A percentile compares a stretch with the other conserved stretches of the same genome.
Conservation (phyloP, 257 asterid genomes). For the Solanum appendiculatum region DNA sequence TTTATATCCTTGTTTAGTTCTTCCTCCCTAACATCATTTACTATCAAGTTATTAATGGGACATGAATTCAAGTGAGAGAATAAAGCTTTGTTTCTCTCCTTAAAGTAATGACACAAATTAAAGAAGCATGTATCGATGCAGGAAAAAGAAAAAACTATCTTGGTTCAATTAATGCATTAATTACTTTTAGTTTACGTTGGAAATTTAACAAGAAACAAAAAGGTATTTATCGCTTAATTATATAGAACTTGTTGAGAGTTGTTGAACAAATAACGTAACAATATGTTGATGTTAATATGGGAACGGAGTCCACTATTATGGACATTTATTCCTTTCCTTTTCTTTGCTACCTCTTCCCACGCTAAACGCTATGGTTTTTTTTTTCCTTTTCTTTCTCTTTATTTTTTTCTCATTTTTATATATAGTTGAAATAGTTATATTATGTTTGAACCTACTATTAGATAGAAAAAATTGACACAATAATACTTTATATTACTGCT, state of each 20-base stretch:
- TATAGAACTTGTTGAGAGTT: neutral
- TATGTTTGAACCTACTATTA: neutral
- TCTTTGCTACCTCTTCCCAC: neutral
- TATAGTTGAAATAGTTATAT: neutral
- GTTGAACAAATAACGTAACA: neutral
- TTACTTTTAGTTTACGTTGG: neutral
- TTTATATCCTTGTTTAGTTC: neutral
- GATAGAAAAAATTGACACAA: neutral
- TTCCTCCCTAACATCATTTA: neutral
- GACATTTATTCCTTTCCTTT: neutral
- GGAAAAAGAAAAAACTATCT: neutral
- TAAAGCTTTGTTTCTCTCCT: neutral
- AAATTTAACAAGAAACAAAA: neutral
- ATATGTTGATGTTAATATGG: neutral
- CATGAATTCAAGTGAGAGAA: neutral
- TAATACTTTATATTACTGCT: neutral
- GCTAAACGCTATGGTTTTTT: neutral
- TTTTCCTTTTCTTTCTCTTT: neutral
- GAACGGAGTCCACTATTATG: neutral
- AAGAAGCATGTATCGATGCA: neutral
- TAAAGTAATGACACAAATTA: neutral
- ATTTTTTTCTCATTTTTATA: neutral
- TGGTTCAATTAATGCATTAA: neutral
- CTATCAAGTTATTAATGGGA: neutral
- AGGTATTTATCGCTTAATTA: neutral